Percentiles rank a stretch among this genome's conserved stretches.
phyloP scores from a whole-genome alignment of 2,329 filamentous ascomycete species.

The Penicillium thymicola region DNA sequence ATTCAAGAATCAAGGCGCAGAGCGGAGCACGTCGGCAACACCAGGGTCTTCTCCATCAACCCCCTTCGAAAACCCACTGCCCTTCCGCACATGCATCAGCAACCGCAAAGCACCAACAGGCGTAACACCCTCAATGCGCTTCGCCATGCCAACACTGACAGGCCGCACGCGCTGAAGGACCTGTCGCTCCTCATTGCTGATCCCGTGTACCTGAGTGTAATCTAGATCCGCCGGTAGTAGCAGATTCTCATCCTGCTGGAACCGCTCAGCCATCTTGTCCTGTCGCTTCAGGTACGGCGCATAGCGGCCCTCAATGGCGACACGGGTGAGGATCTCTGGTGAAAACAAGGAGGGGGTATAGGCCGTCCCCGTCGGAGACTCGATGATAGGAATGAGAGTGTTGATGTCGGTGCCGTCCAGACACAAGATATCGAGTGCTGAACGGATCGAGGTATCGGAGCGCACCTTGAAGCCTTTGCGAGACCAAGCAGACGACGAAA shows the following conservation, averaged over 20 bases:
- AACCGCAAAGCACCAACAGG: conserved; percentile 45
- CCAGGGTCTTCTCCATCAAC: conserved; percentile 9
- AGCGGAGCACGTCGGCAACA: conserved; percentile 12
- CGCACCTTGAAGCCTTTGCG: conserved; percentile 66
- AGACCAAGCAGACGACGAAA: conserved; percentile 65
- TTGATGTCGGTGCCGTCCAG: conserved; percentile 59
- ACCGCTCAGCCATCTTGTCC: conserved; percentile 60
- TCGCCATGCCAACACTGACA: conserved; percentile 83
- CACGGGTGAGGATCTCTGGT: conserved; percentile 61
- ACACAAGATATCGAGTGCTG: conserved; percentile 76
- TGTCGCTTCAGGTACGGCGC: conserved; percentile 81
- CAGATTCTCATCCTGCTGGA: conserved; percentile 73
- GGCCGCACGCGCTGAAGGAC: conserved; percentile 68
- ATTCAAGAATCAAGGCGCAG: conserved; percentile 12
- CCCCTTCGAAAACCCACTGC: conserved; percentile 17
- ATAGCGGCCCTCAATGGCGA: conserved; percentile 79
- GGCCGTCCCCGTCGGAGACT: conserved; percentile 23
- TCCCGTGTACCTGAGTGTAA: conserved; percentile 68
- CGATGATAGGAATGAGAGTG: conserved; percentile 56
- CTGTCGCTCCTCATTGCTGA: conserved; percentile 76
- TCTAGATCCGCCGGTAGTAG: conserved; percentile 70
- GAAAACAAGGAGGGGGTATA: conserved; percentile 52
- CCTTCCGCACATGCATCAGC: conserved; percentile 42
- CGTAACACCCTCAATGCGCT: conserved; percentile 73
- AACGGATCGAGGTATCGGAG: conserved; percentile 63